Evolutionary conservation across 352 stramenopile genomes (phyloP), one percentile per base, ranked within the genome.

Genomic region (Aphanomyces cochlioides): DNA sequence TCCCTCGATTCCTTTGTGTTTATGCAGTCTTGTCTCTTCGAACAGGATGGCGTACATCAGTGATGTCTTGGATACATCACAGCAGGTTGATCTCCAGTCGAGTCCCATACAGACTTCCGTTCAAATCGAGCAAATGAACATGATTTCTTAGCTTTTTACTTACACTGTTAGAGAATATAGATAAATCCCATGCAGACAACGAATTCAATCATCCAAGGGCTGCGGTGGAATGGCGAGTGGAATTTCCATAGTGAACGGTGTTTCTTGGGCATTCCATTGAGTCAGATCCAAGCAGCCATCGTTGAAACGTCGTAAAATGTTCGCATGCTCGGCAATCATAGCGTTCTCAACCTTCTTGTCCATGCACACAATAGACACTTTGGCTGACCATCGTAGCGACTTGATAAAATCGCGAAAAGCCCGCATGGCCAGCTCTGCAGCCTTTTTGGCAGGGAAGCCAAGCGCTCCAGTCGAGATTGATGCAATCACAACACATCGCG

Each of bases 351-450:
- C 41, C 7, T 7, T 19, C 7, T 28, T n/a, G 54, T 69, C 63
- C 36, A 48, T 38, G 47, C 47, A 69, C 45, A 69, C 63, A 58
- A 69, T 60, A 34, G 21, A 28, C 7, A 69, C 8, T 21, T 5
- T 54, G 7, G 47, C 63, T 28, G 37, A 50, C 63, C 63, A 69
- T 21, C 50, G 28, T 6, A 38, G 28, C 7, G 17, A 48, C 12
- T 56, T 60, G 47, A 73, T 45, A 61, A 57, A 69, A 36, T 61
- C 79, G 72, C 88, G 77, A 64, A 86, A 82, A 12, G 75, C 73
- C 66, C 79, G 78, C 13, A 90, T 45, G n/a, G 71, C 83, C 66
- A 79, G 76, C 64, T 75, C 72, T 6, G 83, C 76, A 8, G 72
- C 77, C 40, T 69, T 50, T 7, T 77, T 74, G 3, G 73, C 59